Percentiles rank a stretch among this genome's conserved stretches.
Evolutionary conservation across 306 rosid species (phyloP).

Genomic region (Gastrolobium bilobum): DNA sequence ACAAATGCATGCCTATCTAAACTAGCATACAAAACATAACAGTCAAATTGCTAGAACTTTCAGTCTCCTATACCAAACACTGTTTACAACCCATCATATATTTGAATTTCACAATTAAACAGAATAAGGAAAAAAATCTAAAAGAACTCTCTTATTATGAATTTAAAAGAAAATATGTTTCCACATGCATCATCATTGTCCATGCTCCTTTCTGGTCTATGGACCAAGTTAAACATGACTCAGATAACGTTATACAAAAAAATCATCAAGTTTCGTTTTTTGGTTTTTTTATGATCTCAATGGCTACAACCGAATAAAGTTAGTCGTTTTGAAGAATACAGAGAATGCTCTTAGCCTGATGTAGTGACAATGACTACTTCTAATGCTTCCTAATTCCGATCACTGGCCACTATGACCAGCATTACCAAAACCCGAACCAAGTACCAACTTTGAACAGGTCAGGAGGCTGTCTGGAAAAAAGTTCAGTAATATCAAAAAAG

Average conservation of each 20-base stretch:
- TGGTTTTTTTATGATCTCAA: neutral
- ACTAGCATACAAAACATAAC: neutral
- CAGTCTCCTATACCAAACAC: neutral
- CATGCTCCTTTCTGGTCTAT: neutral
- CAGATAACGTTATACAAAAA: neutral
- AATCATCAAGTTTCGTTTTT: neutral
- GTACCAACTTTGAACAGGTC: neutral
- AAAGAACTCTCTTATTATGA: neutral
- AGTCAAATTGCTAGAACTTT: slow-evolving; percentile 28
- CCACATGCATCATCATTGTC: neutral
- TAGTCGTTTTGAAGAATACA: neutral
- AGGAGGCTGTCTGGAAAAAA: neutral
- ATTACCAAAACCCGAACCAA: slow-evolving; percentile 6
- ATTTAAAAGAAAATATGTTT: slow-evolving; percentile 3
- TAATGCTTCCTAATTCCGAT: neutral
- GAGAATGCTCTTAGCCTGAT: neutral
- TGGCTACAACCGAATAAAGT: slow-evolving; percentile 5
- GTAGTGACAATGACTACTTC: neutral
- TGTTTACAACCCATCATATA: slow-evolving; percentile 11
- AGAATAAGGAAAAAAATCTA: neutral
- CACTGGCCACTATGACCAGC: neutral
- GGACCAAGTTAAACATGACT: neutral
- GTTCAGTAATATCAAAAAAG: too few relatives aligned
- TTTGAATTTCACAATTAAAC: neutral
- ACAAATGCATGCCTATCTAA: slow-evolving; percentile 28